phyloP scores from a whole-genome alignment of 129 eudicot species.

The Oenanthe sinensis region DNA sequence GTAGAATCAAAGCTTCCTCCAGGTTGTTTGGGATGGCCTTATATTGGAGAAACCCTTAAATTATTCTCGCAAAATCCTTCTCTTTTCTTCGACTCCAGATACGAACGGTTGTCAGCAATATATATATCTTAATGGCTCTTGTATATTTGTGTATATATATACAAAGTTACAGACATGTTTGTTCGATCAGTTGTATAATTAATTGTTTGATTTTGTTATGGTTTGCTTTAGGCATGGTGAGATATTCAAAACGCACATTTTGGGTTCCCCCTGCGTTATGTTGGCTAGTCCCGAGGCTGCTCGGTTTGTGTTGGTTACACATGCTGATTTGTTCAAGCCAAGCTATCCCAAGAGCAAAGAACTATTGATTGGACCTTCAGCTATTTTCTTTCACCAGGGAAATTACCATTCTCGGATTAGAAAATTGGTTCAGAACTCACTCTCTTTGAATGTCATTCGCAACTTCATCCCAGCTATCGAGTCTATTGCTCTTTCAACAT shows the following conservation, averaged over 20 bases:
- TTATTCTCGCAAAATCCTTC: slow-evolving; percentile 7
- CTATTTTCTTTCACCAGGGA: slow-evolving; percentile 44
- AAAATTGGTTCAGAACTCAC: slow-evolving; percentile 40
- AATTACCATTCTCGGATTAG: slow-evolving; percentile 33
- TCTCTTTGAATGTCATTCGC: slow-evolving; percentile 26
- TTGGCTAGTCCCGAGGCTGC: slow-evolving; percentile 42
- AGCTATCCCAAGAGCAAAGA: slow-evolving; percentile 44
- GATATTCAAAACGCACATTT: slow-evolving; percentile 41
- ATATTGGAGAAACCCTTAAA: slow-evolving; percentile 11
- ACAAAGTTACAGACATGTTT: not conserved
- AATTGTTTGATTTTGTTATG: not conserved
- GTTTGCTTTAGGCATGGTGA: slow-evolving; percentile 27
- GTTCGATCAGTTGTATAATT: not conserved
- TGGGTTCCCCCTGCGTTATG: slow-evolving; percentile 44
- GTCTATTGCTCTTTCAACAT: slow-evolving; percentile 16
- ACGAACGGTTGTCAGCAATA: not conserved
- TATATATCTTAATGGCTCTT: not conserved
- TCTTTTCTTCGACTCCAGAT: slow-evolving; percentile 12
- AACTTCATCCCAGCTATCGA: slow-evolving; percentile 30
- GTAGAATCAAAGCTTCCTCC: slow-evolving; percentile 9
- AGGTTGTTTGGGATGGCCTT: slow-evolving; percentile 21
- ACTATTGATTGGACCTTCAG: slow-evolving; percentile 33
- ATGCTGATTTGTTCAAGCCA: slow-evolving; percentile 42
- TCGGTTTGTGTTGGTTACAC: slow-evolving; percentile 31
- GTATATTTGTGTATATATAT: not conserved